Conservation (phyloP, 2,329 filamentous ascomycete species). For the Akanthomyces lecanii region DNA sequence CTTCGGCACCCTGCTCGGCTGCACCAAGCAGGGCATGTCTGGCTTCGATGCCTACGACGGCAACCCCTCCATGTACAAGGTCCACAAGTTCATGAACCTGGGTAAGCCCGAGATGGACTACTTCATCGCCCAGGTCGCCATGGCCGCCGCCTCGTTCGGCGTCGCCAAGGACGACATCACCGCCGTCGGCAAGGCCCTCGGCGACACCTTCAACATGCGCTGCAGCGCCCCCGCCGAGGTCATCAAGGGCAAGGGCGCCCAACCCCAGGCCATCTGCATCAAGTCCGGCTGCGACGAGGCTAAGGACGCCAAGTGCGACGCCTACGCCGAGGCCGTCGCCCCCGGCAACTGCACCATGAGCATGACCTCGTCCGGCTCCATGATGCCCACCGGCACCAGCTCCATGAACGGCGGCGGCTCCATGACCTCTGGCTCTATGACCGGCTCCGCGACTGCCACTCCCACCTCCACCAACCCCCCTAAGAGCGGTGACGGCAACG, state of each 20-base stretch:
- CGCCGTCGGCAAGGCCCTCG: conserved; percentile 46
- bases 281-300: conserved; percentile 44
- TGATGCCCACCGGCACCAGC: conserved; percentile 23
- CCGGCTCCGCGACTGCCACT: conserved; percentile 14
- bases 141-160: conserved; percentile 55
- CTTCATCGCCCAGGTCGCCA: conserved; percentile 56
- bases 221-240: conserved; percentile 45
- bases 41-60: conserved; percentile 48
- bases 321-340: conserved; percentile 34
- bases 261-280: conserved; percentile 55
- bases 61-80: conserved; percentile 44
- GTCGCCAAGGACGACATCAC: conserved; percentile 50
- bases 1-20: conserved; percentile 56
- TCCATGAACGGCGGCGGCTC: conserved; percentile 19
- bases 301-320: conserved; percentile 40
- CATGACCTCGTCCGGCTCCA: conserved; percentile 15
- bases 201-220: conserved; percentile 45
- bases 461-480: conserved; percentile 17
- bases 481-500: conserved; percentile 24
- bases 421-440: conserved; percentile 1
- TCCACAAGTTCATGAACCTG: conserved; percentile 59
- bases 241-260: conserved; percentile 40
- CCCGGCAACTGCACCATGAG: conserved; percentile 18
- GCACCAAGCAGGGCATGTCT: conserved; percentile 45
- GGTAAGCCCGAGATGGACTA: conserved; percentile 48